These are phyloP conservation scores for Filosporella fistucella DNA, from an alignment of 495 filamentous ascomycete species.

Conservation along the genomic window DNA sequence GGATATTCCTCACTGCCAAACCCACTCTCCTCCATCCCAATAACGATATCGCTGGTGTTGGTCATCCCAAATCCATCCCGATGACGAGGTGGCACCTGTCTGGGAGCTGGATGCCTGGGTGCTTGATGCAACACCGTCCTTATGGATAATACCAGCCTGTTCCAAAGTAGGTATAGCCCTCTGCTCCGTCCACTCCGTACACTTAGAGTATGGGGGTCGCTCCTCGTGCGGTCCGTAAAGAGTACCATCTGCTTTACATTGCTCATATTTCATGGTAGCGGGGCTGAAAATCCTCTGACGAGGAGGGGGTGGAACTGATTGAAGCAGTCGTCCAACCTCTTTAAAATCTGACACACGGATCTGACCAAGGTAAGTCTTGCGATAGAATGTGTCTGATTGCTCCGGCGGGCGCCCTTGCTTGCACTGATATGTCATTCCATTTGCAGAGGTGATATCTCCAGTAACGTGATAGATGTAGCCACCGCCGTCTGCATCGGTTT, in stretches of 20 bases:
- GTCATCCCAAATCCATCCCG: slow-evolving; percentile 6
- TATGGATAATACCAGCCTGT: slow-evolving; percentile 15
- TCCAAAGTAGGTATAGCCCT: slow-evolving; percentile 22
- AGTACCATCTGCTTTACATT: slow-evolving; percentile 9
- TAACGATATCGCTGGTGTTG: slow-evolving; percentile 4
- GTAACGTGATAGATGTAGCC: slow-evolving; percentile 28
- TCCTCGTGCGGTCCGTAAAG: slow-evolving; percentile 22
- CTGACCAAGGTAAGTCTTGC: slow-evolving; percentile 21
- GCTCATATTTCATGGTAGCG: background rate
- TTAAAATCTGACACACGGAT: background rate
- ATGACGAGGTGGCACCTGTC: background rate
- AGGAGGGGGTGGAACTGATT: background rate
- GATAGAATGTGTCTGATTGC: slow-evolving; percentile 16
- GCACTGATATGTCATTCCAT: slow-evolving; percentile 25
- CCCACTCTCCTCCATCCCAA: background rate
- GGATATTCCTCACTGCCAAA: slow-evolving; percentile 4
- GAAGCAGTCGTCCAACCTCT: background rate
- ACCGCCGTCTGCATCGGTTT: slow-evolving; percentile 18
- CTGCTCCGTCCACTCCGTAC: slow-evolving; percentile 29
- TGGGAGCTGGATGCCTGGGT: background rate
- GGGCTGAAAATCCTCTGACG: background rate
- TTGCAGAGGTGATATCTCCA: slow-evolving; percentile 24
- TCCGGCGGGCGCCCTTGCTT: slow-evolving; percentile 10
- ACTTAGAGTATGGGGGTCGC: slow-evolving; percentile 23
- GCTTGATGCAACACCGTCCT: background rate